These are phyloP conservation scores for maize (Zea mays) DNA, from an alignment of 176 grass and related monocot genomes.

Conservation along the genomic window DNA sequence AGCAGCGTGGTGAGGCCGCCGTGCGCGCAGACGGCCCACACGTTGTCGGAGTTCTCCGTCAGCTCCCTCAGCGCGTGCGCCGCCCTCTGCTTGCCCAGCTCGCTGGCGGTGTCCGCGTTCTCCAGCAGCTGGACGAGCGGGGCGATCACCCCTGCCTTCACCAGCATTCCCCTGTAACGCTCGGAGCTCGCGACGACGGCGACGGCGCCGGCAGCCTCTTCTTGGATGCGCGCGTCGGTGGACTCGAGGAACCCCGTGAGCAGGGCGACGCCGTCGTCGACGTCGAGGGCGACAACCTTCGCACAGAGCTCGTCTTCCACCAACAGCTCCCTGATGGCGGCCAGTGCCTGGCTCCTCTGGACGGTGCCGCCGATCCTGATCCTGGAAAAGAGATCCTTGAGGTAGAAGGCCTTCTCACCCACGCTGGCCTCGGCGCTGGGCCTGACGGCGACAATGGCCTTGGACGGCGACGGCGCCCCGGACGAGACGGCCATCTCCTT, in stretches of 20 bases:
- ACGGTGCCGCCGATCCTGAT: slow-evolving; percentile 54
- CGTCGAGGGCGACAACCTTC: slow-evolving; percentile 50
- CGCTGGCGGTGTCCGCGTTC: slow-evolving; percentile 33
- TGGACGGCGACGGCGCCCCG: slow-evolving; percentile 32
- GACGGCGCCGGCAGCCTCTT: slow-evolving; percentile 60
- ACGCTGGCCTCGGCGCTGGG: slow-evolving; percentile 46
- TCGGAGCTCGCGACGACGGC: slow-evolving; percentile 48
- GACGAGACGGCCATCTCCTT: slow-evolving; percentile 40
- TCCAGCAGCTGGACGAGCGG: slow-evolving; percentile 71
- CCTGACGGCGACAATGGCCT: slow-evolving; percentile 61
- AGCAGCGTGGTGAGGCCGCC: slow-evolving; percentile 73
- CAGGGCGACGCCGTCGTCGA: slow-evolving; percentile 61
- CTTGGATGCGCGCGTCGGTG: slow-evolving; percentile 42
- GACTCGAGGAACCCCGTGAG: slow-evolving; percentile 70
- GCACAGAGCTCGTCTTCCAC: slow-evolving; percentile 57
- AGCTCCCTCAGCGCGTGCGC: slow-evolving; percentile 60
- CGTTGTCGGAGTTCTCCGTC: slow-evolving; percentile 92
- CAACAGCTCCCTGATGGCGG: slow-evolving; percentile 68
- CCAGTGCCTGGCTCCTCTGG: slow-evolving; percentile 53
- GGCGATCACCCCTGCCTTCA: slow-evolving; percentile 58
- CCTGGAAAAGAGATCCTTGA: slow-evolving; percentile 78
- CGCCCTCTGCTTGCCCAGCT: slow-evolving; percentile 54
- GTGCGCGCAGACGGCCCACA: slow-evolving; percentile 90
- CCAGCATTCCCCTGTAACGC: slow-evolving; percentile 59
- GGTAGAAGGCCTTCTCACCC: slow-evolving; percentile 72